Evolutionary conservation across 768 basidiomycete genomes (phyloP), one percentile per base, ranked within the genome.

Genomic region (Boletus tomentosulus): DNA sequence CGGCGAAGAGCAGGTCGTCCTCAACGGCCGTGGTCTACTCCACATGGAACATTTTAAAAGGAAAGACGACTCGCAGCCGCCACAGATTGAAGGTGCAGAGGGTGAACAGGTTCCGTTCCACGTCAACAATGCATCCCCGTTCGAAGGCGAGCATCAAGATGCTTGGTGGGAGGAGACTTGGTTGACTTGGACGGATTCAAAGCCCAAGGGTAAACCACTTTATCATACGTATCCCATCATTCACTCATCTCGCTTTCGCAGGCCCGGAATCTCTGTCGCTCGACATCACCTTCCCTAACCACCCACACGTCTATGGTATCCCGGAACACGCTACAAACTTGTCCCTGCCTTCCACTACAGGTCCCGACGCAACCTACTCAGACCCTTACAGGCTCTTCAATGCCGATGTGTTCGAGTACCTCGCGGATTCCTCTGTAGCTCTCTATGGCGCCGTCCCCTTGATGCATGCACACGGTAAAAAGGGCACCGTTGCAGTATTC

Each of bases 31-130:
- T 38, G 90, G 91, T 2, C 77, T 99, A 30, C 76, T 99, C 58
- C 95, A 98, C 61, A 95, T 99, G 96, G 97, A 99, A 66, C 97
- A 98, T 71, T 98, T 95, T 78, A 88, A 91, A 62, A 77, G 76
- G 22, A 85, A 87, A 64, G 70, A 71, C 50, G 64, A 56, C 1
- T 77, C 76, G 28, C 69, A 75, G 11, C 71, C 79, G 27, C 73
- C 73, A 22, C 75, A 70, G 57, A 67, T 64, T 16, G 58, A 63
- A 13, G 74, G 73, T 41, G 69, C 73, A 19, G 74, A 76, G 46
- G 68, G 71, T 15, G 73, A 76, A 57, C 85, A 89, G 64, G 73
- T 69, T 3, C 81, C 83, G 2, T 60, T 89, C 30, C 72, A 84
- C 52, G 70, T 71, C 27, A 81, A 83, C 60, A 65, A 75, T 45